Conservation (phyloP, 2,329 filamentous ascomycete genomes). For the Aspergillus calidoustus region DNA sequence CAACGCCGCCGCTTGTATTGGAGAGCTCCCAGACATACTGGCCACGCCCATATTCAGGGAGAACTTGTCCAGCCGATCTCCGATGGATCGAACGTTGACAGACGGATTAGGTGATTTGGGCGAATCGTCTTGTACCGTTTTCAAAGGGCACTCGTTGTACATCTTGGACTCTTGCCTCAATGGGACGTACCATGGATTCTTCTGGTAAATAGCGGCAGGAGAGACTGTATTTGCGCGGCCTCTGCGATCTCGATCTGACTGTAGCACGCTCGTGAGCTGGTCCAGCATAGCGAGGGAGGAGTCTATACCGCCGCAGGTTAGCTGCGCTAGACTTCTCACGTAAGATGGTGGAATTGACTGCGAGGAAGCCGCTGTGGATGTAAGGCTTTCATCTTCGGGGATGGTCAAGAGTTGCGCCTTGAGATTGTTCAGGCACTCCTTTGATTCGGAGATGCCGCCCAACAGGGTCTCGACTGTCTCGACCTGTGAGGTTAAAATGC, state of each 20-base stretch:
- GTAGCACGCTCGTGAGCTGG: not conserved
- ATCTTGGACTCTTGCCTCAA: not conserved
- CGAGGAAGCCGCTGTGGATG: not conserved
- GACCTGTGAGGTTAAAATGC: not conserved
- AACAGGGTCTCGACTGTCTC: not conserved
- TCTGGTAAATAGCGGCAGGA: not conserved
- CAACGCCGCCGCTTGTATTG: not conserved
- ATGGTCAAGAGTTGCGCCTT: not conserved
- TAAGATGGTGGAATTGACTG: not conserved
- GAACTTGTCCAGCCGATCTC: not conserved
- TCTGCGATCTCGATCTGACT: not conserved
- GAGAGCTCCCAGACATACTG: not conserved
- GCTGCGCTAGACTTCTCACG: not conserved
- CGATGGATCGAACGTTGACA: not conserved
- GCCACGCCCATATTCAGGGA: not conserved
- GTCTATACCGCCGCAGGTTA: not conserved
- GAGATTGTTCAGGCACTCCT: not conserved
- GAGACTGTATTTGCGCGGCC: not conserved
- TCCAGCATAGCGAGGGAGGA: not conserved
- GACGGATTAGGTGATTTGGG: not conserved
- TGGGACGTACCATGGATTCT: not conserved
- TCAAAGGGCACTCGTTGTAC: not conserved
- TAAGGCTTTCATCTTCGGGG: not conserved
- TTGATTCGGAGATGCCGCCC: conserved; percentile 1
- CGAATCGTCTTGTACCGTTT: not conserved